phyloP scores from a whole-genome alignment of 768 basidiomycete species.

The Austroboletus festivus region DNA sequence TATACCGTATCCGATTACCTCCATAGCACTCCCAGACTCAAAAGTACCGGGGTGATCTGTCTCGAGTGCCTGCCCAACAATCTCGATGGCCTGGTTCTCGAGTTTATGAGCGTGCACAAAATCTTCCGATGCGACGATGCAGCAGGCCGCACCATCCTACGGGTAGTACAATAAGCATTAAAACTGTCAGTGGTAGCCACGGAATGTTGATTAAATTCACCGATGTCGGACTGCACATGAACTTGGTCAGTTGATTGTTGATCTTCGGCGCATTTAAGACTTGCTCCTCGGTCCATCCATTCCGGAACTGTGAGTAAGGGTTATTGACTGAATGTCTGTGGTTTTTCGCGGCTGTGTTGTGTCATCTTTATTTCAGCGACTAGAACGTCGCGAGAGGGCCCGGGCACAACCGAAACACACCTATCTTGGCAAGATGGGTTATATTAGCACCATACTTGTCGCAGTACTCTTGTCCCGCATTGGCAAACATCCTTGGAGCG shows the following conservation, averaged over 20 bases:
- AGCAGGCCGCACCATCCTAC: constrained; percentile 74
- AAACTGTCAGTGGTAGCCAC: neutral
- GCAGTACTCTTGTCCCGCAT: constrained; percentile 74
- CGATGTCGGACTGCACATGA: constrained; percentile 86
- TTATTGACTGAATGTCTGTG: constrained; percentile 80
- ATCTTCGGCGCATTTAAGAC: constrained; percentile 65
- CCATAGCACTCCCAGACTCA: constrained; percentile 66
- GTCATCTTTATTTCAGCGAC: constrained; percentile 4
- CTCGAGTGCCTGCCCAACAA: constrained; percentile 59
- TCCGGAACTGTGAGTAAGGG: constrained; percentile 82
- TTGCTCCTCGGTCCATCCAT: constrained; percentile 73
- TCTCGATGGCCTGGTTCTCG: constrained; percentile 86
- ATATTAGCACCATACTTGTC: constrained; percentile 66
- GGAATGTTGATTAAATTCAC: constrained; percentile 31
- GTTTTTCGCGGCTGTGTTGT: constrained; percentile 73
- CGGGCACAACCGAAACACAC: constrained; percentile 34
- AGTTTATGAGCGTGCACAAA: constrained; percentile 71
- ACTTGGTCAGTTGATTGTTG: constrained; percentile 71
- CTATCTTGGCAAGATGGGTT: constrained; percentile 73
- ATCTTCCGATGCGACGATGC: constrained; percentile 73
- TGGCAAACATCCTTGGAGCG: constrained; percentile 72
- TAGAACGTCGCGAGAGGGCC: neutral
- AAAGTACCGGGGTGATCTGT: constrained; percentile 69
- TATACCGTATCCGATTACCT: constrained; percentile 75
- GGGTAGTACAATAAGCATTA: neutral